Conservation (phyloP, 2,329 filamentous ascomycete species). For the Fusarium sp. region DNA sequence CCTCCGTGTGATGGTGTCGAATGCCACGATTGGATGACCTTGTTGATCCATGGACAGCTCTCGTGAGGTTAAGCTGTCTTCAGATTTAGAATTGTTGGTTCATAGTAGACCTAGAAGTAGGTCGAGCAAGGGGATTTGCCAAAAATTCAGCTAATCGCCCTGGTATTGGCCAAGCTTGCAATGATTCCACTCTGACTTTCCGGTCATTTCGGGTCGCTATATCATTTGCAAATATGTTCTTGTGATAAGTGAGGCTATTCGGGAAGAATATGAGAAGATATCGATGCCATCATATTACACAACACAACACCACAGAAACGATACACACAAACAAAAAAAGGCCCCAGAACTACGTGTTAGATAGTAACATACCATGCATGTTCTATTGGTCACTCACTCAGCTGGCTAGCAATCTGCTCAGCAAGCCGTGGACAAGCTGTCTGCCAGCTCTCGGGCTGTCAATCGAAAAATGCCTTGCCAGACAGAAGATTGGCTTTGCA, state of each 20-base stretch:
- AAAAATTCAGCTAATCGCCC: not conserved
- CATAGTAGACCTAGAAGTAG: not conserved
- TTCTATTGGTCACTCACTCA: not conserved
- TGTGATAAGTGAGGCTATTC: not conserved
- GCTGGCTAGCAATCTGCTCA: not conserved
- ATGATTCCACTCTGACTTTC: not conserved
- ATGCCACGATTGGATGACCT: no score
- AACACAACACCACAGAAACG: not conserved
- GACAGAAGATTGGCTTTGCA: constrained; percentile 1
- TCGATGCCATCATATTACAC: not conserved
- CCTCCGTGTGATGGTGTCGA: no score
- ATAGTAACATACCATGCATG: not conserved
- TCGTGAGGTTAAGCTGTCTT: not conserved
- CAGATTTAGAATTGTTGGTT: not conserved
- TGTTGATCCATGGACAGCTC: not conserved
- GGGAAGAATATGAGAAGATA: not conserved
- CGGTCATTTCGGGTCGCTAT: not conserved
- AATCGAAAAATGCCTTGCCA: constrained; percentile 37
- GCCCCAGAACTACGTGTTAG: not conserved
- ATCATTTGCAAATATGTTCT: not conserved
- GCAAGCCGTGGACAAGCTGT: not conserved
- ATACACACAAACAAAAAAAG: not conserved
- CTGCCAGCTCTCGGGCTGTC: not conserved
- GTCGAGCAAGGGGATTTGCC: not conserved
- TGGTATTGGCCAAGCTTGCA: not conserved